A percentile compares a stretch with the other conserved stretches of the same genome.
Evolutionary conservation across 768 basidiomycete species (phyloP).

Genomic region (Hebeloma cylindrosporum): DNA sequence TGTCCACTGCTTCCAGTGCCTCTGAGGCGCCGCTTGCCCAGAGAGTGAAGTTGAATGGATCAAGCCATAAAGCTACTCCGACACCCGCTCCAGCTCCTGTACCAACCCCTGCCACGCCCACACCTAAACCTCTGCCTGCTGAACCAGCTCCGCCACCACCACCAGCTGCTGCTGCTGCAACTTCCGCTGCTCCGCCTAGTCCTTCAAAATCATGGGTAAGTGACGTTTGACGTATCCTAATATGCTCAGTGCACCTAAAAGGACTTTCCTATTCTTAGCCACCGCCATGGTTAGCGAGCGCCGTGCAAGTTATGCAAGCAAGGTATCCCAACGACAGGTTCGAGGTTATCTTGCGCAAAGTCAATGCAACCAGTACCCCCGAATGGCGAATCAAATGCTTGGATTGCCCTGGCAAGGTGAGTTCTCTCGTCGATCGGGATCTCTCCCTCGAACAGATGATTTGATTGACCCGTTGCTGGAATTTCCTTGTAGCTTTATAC

Average conservation of each 20-base stretch:
- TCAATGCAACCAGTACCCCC: constrained; percentile 49
- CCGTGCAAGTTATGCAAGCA: constrained; percentile 65
- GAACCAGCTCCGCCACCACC: too few species aligned
- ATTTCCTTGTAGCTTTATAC: constrained; percentile 67
- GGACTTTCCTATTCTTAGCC: constrained; percentile 31
- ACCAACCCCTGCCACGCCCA: constrained; percentile 18
- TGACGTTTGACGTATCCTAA: background rate
- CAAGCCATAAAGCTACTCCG: constrained; percentile 18
- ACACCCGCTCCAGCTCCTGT: constrained; percentile 18
- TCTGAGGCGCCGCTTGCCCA: constrained; percentile 76
- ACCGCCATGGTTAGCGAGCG: constrained; percentile 70
- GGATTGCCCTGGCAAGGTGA: constrained; percentile 92
- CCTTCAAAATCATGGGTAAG: constrained; percentile 32
- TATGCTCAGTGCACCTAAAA: constrained; percentile 7
- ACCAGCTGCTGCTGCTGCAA: constrained; percentile 12
- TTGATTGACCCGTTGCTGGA: constrained; percentile 14
- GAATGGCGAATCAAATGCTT: constrained; percentile 93
- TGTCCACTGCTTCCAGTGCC: constrained; percentile 70
- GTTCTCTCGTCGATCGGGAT: constrained; percentile 21
- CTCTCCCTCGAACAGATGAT: too few species aligned
- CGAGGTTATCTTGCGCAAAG: constrained; percentile 68
- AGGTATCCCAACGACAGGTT: constrained; percentile 84
- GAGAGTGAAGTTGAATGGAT: constrained; percentile 61
- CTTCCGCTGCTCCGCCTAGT: constrained; percentile 22
- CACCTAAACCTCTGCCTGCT: constrained; percentile 10